Conservation (phyloP, 2,329 filamentous ascomycete species). For the Sclerotinia nivalis region DNA sequence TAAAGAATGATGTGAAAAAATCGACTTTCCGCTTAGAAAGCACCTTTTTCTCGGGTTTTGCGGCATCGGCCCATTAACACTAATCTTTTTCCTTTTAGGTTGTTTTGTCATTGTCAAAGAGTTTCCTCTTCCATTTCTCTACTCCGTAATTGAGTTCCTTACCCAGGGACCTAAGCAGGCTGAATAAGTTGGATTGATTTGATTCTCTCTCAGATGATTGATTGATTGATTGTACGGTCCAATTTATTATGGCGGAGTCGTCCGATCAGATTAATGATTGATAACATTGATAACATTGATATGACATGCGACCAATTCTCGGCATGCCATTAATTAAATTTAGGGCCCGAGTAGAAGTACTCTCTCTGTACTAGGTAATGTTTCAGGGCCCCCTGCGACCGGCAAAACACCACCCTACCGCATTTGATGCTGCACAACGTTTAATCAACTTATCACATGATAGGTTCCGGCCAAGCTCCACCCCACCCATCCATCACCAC, state of each 20-base stretch:
- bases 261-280: not conserved
- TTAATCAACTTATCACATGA: not conserved
- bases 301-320: not conserved
- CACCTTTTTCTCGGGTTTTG: not conserved
- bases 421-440: not conserved
- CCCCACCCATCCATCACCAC: not conserved
- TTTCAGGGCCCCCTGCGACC: too few species aligned
- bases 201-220: not conserved
- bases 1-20: not conserved
- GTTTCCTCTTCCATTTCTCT: not conserved
- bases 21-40: slow-evolving; percentile 1
- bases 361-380: too few species aligned
- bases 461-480: not conserved
- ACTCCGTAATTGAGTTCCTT: not conserved
- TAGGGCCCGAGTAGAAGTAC: too few species aligned
- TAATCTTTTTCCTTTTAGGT: not conserved
- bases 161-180: not conserved
- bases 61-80: not conserved
- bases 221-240: not conserved
- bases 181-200: not conserved
- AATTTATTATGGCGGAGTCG: not conserved
- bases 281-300: not conserved
- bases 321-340: not conserved
- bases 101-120: slow-evolving; percentile 12
- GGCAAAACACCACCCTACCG: too few species aligned